Conservation (phyloP, 768 basidiomycete genomes). For the Boletus rubropictus region DNA sequence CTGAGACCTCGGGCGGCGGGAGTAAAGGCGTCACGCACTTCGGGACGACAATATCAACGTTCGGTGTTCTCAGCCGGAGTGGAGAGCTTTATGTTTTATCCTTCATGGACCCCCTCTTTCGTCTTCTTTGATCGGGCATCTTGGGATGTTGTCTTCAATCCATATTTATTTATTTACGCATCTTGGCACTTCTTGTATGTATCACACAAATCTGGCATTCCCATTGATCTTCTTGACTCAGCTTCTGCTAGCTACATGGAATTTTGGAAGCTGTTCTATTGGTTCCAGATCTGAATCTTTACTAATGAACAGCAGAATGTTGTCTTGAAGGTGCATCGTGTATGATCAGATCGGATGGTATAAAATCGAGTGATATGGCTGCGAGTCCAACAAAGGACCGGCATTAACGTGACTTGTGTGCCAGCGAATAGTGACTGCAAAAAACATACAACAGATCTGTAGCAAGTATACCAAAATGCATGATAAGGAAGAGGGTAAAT, state of each 20-base stretch:
- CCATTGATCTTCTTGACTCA: background rate
- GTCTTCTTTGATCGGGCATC: constrained; percentile 2
- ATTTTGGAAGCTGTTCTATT: too few species aligned
- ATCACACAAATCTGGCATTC: constrained; percentile 11
- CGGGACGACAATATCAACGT: constrained; percentile 2
- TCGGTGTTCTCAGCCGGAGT: background rate
- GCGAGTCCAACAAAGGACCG: constrained; percentile 1
- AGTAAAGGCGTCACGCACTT: background rate
- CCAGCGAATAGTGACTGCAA: background rate
- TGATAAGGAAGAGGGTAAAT: background rate
- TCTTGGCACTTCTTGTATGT: constrained; percentile 12
- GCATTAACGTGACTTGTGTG: too few species aligned
- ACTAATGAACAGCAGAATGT: too few species aligned
- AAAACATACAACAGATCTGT: background rate
- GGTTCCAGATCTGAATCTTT: too few species aligned
- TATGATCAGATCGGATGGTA: background rate
- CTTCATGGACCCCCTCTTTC: background rate
- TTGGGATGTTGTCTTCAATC: constrained; percentile 5
- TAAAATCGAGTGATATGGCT: background rate
- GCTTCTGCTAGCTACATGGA: background rate
- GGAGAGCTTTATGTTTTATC: constrained; percentile 9
- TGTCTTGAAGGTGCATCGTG: background rate
- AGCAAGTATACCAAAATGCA: background rate
- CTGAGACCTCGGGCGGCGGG: constrained; percentile 3
- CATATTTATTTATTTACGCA: constrained; percentile 22